Conservation (phyloP, 108 stramenopile species). For the Nitzschia inconspicua region DNA sequence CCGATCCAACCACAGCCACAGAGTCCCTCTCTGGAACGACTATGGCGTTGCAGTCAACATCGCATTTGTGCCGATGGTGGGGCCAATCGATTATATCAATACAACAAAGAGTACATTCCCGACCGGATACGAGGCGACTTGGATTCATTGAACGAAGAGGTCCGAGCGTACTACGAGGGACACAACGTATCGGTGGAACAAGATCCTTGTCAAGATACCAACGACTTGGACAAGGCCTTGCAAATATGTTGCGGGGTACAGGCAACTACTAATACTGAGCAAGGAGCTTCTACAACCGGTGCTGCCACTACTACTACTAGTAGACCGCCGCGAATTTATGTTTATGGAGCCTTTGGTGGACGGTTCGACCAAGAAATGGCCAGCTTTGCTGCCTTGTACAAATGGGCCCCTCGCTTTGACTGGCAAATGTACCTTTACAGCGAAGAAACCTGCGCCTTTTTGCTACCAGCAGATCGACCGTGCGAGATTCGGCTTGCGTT, state of each 20-base stretch:
- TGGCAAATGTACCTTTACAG: constrained; percentile 54
- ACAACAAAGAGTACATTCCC: constrained; percentile 50
- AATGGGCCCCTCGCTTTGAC: constrained; percentile 49
- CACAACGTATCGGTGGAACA: constrained; percentile 45
- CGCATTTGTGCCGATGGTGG: constrained; percentile 95
- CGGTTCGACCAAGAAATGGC: constrained; percentile 91
- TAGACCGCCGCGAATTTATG: constrained; percentile 12
- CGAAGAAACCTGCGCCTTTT: constrained; percentile 69
- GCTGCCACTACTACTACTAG: too few species aligned
- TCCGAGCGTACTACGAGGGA: constrained; percentile 59
- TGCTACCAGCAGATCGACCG: constrained; percentile 37
- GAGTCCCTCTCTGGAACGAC: constrained; percentile 35
- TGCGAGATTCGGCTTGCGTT: constrained; percentile 51
- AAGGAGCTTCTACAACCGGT: too few species aligned
- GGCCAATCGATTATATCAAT: constrained; percentile 85
- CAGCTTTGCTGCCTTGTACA: constrained; percentile 59
- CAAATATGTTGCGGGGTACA: background rate
- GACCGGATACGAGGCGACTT: constrained; percentile 90
- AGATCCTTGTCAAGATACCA: constrained; percentile 75
- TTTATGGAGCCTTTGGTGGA: constrained; percentile 87
- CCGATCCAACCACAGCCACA: constrained; percentile 34
- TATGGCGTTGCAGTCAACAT: constrained; percentile 57
- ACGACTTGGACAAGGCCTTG: constrained; percentile 85
- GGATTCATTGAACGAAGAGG: constrained; percentile 77
- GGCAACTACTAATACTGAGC: too few species aligned